These are phyloP conservation scores for Vigna mungo DNA, from an alignment of 306 rosid genomes.

Conservation along the genomic window DNA sequence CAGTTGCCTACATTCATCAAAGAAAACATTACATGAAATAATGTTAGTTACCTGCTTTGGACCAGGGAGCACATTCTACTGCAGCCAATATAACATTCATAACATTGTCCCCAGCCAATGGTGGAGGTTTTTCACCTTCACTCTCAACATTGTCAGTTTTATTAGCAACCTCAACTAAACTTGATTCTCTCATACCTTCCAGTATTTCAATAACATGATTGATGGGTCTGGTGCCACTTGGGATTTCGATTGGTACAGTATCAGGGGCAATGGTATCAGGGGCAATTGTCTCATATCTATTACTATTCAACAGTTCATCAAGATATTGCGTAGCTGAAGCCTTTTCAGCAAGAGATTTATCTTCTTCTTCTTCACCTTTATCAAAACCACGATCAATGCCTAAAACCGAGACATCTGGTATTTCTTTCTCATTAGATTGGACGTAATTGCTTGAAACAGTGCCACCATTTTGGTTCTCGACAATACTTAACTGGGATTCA, in stretches of 20 bases:
- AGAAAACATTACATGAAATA: slow-evolving; percentile 33
- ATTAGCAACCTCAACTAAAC: slow-evolving; percentile 37
- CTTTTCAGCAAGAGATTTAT: slow-evolving; percentile 42
- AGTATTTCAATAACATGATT: slow-evolving; percentile 41
- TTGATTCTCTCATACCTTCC: slow-evolving; percentile 41
- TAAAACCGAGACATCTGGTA: slow-evolving; percentile 43
- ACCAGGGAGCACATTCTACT: slow-evolving; percentile 94
- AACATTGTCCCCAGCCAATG: slow-evolving; percentile 88
- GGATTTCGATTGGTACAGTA: slow-evolving; percentile 49
- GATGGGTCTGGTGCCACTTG: slow-evolving; percentile 36
- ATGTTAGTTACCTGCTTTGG: slow-evolving; percentile 76
- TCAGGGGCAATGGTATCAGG: slow-evolving; percentile 43
- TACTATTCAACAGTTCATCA: slow-evolving; percentile 40
- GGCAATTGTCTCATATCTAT: slow-evolving; percentile 41
- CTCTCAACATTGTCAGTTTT: slow-evolving; percentile 39
- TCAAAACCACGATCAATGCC: slow-evolving; percentile 41
- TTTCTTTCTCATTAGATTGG: slow-evolving; percentile 52
- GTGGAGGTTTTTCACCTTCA: slow-evolving; percentile 60
- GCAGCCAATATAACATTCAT: slow-evolving; percentile 89
- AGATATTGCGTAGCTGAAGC: slow-evolving; percentile 38
- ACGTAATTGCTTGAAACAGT: slow-evolving; percentile 45
- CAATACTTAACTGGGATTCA: slow-evolving; percentile 39
- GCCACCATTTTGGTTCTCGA: slow-evolving; percentile 50
- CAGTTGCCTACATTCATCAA: slow-evolving; percentile 16
- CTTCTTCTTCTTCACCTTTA: slow-evolving; percentile 46